Base-by-base conservation (phyloP, 2,329 filamentous ascomycete genomes). In the Lasiodiplodia sp. region DNA sequence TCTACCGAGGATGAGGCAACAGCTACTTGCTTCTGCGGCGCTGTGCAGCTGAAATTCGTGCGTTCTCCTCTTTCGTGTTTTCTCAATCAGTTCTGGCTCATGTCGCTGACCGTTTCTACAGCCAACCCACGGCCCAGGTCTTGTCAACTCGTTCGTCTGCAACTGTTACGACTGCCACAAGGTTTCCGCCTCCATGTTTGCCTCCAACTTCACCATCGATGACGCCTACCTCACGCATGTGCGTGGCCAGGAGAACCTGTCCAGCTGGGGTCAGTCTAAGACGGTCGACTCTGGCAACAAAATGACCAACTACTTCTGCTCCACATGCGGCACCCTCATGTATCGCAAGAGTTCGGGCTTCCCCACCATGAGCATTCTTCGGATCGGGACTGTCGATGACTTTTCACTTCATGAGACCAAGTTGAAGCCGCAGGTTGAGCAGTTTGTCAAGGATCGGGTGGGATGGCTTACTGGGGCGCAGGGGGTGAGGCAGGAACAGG, bases 301-400 rank as follows among this genome's bases (percentile, higher is more conserved):
- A 7, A 91, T 91, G 88, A 85, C 85, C 8, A 90, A 90, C 72
- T 80, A 83, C 73, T 91, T 91, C 76, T 91, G 89, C 71, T 78
- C 73, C 0, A 85, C 80, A 0, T 91, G 89, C 73, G 88, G 89
- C 0, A 85, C 84, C 0, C 81, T 90, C 4, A 86, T 91, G 87
- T 90, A 89, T 72, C 83, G 88, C 0, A 75, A 82, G 10, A 78
- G 83, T 4, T 72, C 77, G 1, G 78, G 73, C 0, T 85, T 81
- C 66, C 86, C 86, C 0, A 85, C 81, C 0, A 68, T 69, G 53
- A 84, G 76, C 47, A 84, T 90, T 57, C 65, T 87, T 69, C 78
- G 88, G 0, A 83, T 88, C 62, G 89, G 89, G 0, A 89, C 86
- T 0, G 83, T 91, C 1, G 88, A 91, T 74, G 88, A 91, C 77